Evolutionary conservation across 2,329 filamentous ascomycete species (phyloP).

Genomic region (Fusarium siculi): DNA sequence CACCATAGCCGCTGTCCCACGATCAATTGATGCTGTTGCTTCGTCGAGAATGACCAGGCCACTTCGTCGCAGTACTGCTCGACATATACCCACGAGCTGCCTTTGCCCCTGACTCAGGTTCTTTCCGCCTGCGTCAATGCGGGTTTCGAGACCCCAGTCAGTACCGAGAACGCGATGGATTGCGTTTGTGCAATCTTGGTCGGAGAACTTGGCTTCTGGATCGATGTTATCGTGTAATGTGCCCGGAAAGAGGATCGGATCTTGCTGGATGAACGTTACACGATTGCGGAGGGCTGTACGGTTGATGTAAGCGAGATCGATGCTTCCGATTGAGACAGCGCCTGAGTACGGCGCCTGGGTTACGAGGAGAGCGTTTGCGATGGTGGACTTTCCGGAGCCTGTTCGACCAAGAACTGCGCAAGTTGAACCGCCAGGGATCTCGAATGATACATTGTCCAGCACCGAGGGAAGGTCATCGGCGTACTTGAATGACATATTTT

Average conservation of each 20-base stretch:
- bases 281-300: constrained; percentile 66
- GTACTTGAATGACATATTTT: constrained; percentile 82
- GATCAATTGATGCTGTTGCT: constrained; percentile 72
- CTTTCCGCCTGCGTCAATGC: constrained; percentile 68
- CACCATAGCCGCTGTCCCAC: constrained; percentile 66
- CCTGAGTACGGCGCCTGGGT: constrained; percentile 64
- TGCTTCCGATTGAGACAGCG: constrained; percentile 62
- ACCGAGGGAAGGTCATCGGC: constrained; percentile 81
- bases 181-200: constrained; percentile 60
- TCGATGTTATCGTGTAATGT: constrained; percentile 74
- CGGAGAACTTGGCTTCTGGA: constrained; percentile 68
- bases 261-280: constrained; percentile 72
- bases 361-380: constrained; percentile 68
- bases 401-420: constrained; percentile 82
- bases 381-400: constrained; percentile 86
- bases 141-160: constrained; percentile 59
- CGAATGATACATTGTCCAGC: constrained; percentile 74
- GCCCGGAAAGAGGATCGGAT: constrained; percentile 70
- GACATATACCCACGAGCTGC: constrained; percentile 69
- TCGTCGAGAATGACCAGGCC: constrained; percentile 73
- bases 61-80: constrained; percentile 68
- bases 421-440: constrained; percentile 72
- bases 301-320: constrained; percentile 64
- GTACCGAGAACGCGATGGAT: constrained; percentile 69
- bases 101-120: constrained; percentile 72